phyloP scores from a whole-genome alignment of 2,329 filamentous ascomycete genomes.

The Verticillium alfalfae region DNA sequence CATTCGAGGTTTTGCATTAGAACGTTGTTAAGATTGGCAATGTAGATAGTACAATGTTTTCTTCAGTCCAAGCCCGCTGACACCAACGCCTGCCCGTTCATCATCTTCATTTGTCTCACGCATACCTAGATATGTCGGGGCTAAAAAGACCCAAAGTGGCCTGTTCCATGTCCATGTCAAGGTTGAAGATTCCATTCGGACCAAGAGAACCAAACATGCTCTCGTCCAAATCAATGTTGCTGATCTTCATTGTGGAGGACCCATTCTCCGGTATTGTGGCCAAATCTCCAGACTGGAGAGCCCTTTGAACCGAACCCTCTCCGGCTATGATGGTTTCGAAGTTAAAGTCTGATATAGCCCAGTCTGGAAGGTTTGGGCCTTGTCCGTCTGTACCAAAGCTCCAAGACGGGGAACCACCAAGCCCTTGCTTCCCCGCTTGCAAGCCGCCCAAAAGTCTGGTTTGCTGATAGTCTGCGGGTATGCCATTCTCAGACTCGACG shows the following conservation, averaged over 20 bases:
- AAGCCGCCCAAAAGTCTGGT: not conserved
- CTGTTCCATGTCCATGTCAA: conserved; percentile 4
- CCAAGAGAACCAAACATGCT: conserved; percentile 1
- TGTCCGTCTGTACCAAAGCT: not conserved
- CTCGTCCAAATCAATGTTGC: conserved; percentile 1
- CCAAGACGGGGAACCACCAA: not conserved
- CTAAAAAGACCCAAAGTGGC: not conserved
- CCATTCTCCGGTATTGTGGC: not conserved
- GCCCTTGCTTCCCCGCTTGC: not conserved
- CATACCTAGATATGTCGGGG: not conserved
- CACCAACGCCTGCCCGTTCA: not conserved
- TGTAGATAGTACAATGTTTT: not conserved
- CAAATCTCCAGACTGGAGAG: not conserved
- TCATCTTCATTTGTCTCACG: not conserved
- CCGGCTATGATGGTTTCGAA: conserved; percentile 3
- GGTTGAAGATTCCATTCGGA: conserved; percentile 2
- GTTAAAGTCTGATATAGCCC: conserved; percentile 6
- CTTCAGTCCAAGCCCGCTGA: not conserved
- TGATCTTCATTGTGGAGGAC: not conserved
- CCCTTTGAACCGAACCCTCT: not conserved
- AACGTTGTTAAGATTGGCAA: not conserved
- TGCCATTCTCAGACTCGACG: not conserved
- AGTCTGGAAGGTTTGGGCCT: conserved; percentile 1
- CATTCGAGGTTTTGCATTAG: not conserved
- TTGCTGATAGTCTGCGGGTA: not conserved